Evolutionary conservation across 2,329 filamentous ascomycete genomes (phyloP).

Genomic region (Ophiostoma australiae): DNA sequence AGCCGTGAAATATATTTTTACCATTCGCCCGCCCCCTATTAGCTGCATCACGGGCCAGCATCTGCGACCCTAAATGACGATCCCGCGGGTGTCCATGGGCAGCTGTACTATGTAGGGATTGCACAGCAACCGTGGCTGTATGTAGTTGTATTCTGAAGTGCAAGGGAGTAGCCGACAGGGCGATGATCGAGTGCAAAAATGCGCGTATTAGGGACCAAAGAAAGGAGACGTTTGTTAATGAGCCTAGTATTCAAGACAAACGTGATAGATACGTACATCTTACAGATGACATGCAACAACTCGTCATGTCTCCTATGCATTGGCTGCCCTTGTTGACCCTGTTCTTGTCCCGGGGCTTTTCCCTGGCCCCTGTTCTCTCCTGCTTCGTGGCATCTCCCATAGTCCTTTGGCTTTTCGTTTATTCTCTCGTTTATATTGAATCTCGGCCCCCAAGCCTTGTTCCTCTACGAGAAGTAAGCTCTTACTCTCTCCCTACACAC

Average conservation of each 20-base stretch:
- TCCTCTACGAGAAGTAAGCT: background rate
- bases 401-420: background rate
- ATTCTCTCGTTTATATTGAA: background rate
- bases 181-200: background rate
- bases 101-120: background rate
- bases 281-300: background rate
- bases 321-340: background rate
- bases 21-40: background rate
- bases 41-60: conserved; percentile 7
- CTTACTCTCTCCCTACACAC: background rate
- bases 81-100: background rate
- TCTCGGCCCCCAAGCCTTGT: conserved; percentile 3
- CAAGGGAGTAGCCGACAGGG: background rate
- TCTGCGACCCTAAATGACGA: conserved; percentile 11
- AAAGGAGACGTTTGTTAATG: background rate
- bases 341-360: background rate
- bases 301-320: background rate
- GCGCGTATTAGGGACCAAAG: background rate
- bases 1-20: background rate
- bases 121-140: too few species aligned
- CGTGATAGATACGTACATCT: background rate
- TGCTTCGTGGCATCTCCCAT: background rate
- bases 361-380: background rate
- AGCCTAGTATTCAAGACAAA: background rate
- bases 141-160: too few species aligned